Base-by-base conservation (phyloP, 306 rosid species). In the Casuarina equisetifolia region DNA sequence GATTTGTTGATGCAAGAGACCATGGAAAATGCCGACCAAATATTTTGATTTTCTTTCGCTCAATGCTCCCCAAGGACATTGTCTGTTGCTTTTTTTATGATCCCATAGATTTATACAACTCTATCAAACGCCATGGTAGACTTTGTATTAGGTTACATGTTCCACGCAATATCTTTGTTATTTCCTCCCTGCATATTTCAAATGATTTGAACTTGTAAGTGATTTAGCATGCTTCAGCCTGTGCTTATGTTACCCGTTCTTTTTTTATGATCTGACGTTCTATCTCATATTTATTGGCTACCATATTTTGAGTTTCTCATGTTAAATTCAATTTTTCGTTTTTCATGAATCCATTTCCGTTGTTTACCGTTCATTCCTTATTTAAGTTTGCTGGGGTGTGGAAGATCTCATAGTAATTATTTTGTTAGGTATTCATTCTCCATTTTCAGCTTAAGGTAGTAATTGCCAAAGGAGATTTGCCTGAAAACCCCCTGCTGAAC, bases 341-440 rank as follows among this genome's bases (percentile, higher is more conserved):
- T 72, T 52, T 19, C 38, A 51, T 62, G 66, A 78, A 70, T 68
- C 73, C 51, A 16, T 15, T 72, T 43, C 48, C 39, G 32, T 44
- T 79, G 71, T 81, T 78, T 73, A 66, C 52, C 72, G 35, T 80
- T 57, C 74, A 20, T 66, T 70, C 76, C n/a, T 77, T 36, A 43
- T 75, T 51, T 53, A 53, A 75, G 32, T 43, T 76, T 36, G 45
- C 50, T 40, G 59, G 63, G 59, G 50, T 51, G 42, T 62, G 57
- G 59, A 9, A 32, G 49, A 62, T 79, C 75, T 83, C 73, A 84
- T 76, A 46, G 74, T 55, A 20, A 61, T 76, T 85, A 35, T 74
- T 40, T 86, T 19, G 82, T 78, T 83, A 93, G 97, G 90, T 80
- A 66, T 89, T 89, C 80, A 72, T 91, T 79, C 93, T 93, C 75